Evolutionary conservation across 2,329 filamentous ascomycete species (phyloP), one percentile per base, ranked within the genome.

Genomic region (Colletotrichum siamense): DNA sequence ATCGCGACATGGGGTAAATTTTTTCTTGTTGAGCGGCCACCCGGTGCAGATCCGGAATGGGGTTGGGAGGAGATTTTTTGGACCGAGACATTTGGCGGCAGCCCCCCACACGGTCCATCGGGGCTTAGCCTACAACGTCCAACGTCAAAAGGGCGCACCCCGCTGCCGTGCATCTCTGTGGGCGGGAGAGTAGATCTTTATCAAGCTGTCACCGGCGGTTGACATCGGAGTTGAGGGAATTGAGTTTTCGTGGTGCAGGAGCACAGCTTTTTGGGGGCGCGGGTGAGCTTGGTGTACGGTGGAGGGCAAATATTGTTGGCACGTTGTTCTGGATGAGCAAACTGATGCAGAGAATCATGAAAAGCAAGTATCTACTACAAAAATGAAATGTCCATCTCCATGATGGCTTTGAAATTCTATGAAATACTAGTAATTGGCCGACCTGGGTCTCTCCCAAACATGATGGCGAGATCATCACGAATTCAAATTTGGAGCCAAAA

Each of bases 11-110:
- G 73, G 73, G 62, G 71, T 34, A 57, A 73, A 67, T 75, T 75
- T 75, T 75, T 75, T 75, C 73, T 75, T 75, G 73, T 75, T 75
- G 73, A 75, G 64, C 64, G 44, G 66, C 65, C 65, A 65, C 57
- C 44, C 55, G 63, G 57, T 63, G 73, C 63, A 62, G 73, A 75
- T 75, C 73, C 30, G 73, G 62, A 63, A 64, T 62, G 73, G 69
- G 69, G 62, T 75, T 75, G 73, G 63, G 62, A 67, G 63, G 67
- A 22, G 44, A 49, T 49, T 65, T 67, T 44, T 59, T 44, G 18
- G 28, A 65, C 61, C 72, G 22, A 75, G 73, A 72, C 69, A 75
- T 71, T 62, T 34, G 71, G 52, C 68, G 22, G n/a, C 57, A 32
- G 28, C 59, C 59, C 62, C 69, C 64, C 69, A 72, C 62, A 66